These are phyloP conservation scores for Sabuloglossum arenarium DNA, from an alignment of 495 filamentous ascomycete genomes.

Conservation along the genomic window DNA sequence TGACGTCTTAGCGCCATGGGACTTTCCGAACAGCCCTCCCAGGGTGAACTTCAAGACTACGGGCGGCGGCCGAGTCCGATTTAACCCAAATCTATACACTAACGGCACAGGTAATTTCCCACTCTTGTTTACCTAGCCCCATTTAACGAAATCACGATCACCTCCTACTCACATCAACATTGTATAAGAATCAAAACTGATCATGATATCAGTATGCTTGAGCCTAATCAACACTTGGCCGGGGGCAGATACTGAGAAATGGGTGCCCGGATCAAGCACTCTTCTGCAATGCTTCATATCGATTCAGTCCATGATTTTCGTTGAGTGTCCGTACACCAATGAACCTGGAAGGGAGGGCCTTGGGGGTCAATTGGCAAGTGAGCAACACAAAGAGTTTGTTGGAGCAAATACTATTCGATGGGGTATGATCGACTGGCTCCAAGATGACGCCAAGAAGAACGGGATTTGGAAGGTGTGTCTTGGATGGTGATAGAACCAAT, in stretches of 20 bases:
- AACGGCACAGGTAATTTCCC: not conserved
- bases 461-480: not conserved
- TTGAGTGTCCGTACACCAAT: not conserved
- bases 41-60: not conserved
- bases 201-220: constrained; percentile 13
- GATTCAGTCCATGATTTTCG: constrained; percentile 1
- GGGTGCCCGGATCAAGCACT: not conserved
- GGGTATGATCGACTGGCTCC: not conserved
- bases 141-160: not conserved
- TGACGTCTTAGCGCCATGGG: not conserved
- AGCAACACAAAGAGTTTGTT: not conserved
- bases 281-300: constrained; percentile 1
- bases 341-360: constrained; percentile 2
- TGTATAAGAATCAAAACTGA: not conserved
- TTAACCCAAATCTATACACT: constrained; percentile 2
- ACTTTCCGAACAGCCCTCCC: not conserved
- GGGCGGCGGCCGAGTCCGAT: not conserved
- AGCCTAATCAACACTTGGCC: not conserved
- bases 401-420: not conserved
- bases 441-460: not conserved
- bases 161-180: not conserved
- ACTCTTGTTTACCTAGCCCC: not conserved
- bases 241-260: constrained; percentile 9
- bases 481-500: not conserved
- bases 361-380: not conserved